These are phyloP conservation scores for Metschnikowia orientalis DNA, from an alignment of 805 yeast genomes.

Conservation along the genomic window DNA sequence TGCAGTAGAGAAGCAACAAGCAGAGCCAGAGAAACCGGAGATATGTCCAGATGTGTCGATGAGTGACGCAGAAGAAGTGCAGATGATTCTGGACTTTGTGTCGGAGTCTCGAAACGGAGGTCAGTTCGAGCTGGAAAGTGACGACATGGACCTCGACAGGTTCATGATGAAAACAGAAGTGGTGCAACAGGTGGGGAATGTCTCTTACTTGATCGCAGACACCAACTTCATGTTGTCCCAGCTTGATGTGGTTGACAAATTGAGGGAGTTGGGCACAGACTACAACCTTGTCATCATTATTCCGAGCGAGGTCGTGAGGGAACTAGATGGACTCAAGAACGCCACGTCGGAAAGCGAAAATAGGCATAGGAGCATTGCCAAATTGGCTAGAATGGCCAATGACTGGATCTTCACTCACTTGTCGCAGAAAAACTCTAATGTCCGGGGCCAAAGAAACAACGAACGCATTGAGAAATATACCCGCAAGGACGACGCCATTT, in stretches of 20 bases:
- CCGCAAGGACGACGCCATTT: constrained; percentile 71
- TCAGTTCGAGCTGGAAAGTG: constrained; percentile 5
- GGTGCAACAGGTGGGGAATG: constrained; percentile 18
- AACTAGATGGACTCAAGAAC: constrained; percentile 77
- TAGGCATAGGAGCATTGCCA: constrained; percentile 39
- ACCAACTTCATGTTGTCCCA: constrained; percentile 81
- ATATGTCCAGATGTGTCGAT: constrained; percentile 30
- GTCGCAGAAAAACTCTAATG: constrained; percentile 46
- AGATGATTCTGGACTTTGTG: constrained; percentile 41
- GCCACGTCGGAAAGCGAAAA: constrained; percentile 25
- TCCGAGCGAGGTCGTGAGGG: constrained; percentile 67
- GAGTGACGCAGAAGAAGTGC: constrained; percentile 43
- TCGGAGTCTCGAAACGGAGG: constrained; percentile 9
- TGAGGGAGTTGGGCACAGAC: constrained; percentile 36
- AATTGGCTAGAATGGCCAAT: constrained; percentile 65
- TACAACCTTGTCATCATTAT: constrained; percentile 54
- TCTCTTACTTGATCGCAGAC: constrained; percentile 59
- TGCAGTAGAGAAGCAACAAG: too few species aligned
- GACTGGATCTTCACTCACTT: constrained; percentile 69
- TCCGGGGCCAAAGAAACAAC: constrained; percentile 59
- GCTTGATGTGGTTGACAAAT: constrained; percentile 50
- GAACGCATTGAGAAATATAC: constrained; percentile 48
- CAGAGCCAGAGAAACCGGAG: too few species aligned
- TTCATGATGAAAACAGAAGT: constrained; percentile 10
- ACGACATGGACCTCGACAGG: constrained; percentile 18